phyloP scores from a whole-genome alignment of 768 basidiomycete species.

The Fomitopsis pulvina region DNA sequence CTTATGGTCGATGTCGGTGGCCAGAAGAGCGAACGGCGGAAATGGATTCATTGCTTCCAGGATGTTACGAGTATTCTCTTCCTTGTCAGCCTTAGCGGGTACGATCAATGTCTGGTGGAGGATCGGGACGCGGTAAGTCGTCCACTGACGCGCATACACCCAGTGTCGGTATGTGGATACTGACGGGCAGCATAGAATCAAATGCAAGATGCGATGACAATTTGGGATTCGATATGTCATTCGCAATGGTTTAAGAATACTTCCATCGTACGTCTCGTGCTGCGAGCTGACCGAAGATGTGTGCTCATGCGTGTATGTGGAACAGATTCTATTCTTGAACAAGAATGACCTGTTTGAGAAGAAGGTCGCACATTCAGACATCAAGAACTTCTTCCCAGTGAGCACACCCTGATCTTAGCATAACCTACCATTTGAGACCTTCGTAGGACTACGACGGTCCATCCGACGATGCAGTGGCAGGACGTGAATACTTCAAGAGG shows the following conservation, averaged over 20 bases:
- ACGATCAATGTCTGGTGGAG: constrained; percentile 91
- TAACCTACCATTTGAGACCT: background rate
- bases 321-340: constrained; percentile 84
- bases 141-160: background rate
- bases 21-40: constrained; percentile 88
- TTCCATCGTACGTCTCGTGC: constrained; percentile 62
- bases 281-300: background rate
- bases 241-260: constrained; percentile 96
- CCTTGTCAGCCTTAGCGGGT: constrained; percentile 85
- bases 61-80: constrained; percentile 93
- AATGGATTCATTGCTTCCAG: constrained; percentile 95
- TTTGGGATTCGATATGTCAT: constrained; percentile 97
- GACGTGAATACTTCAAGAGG: constrained; percentile 85
- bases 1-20: constrained; percentile 93
- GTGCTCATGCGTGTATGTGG: constrained; percentile 1
- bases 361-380: constrained; percentile 77
- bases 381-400: constrained; percentile 86
- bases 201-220: constrained; percentile 99
- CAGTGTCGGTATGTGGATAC: constrained; percentile 2
- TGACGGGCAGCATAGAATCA: constrained; percentile 57
- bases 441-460: constrained; percentile 80
- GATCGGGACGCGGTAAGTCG: constrained; percentile 79
- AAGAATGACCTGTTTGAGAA: constrained; percentile 90
- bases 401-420: too few species aligned
- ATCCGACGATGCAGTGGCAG: constrained; percentile 61